phyloP scores from a whole-genome alignment of 2,329 filamentous ascomycete species.

The Tetracladium maxilliforme region DNA sequence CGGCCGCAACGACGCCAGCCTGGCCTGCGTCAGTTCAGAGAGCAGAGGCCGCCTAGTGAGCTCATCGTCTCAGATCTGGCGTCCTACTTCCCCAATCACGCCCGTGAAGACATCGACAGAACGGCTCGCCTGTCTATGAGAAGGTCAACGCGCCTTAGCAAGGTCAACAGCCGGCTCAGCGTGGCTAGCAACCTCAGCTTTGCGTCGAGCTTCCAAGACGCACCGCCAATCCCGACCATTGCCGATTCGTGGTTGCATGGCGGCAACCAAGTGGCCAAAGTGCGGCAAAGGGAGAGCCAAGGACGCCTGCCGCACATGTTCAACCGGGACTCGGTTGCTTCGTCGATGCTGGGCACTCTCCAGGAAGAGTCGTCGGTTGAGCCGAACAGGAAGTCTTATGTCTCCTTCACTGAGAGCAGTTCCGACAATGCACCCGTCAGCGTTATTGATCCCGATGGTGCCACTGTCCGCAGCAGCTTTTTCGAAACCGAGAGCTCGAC shows the following conservation, averaged over 20 bases:
- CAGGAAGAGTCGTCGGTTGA: conserved; percentile 91
- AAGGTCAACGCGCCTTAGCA: conserved; percentile 79
- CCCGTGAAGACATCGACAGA: conserved; percentile 86
- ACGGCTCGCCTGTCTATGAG: conserved; percentile 88
- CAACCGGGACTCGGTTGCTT: conserved; percentile 79
- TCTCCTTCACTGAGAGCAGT: conserved; percentile 68
- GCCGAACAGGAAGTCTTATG: conserved; percentile 75
- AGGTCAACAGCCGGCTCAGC: conserved; percentile 82
- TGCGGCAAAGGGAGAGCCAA: conserved; percentile 19
- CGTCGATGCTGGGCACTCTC: conserved; percentile 69
- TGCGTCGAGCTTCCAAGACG: conserved; percentile 82
- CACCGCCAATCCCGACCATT: conserved; percentile 88
- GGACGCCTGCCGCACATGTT: conserved; percentile 42
- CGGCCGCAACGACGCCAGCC: conserved; percentile 12
- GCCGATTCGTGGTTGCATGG: conserved; percentile 80
- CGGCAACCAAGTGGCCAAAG: conserved; percentile 35
- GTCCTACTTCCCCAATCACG: conserved; percentile 93
- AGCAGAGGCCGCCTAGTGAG: conserved; percentile 85
- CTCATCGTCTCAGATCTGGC: conserved; percentile 92
- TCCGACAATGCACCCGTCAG: conserved; percentile 58
- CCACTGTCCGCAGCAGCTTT: conserved; percentile 59
- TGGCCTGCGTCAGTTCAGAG: conserved; percentile 67
- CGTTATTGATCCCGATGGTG: conserved; percentile 65
- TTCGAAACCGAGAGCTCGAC: conserved; percentile 70
- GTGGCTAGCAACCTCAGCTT: conserved; percentile 89